A percentile compares a stretch with the other conserved stretches of the same genome.
These are phyloP conservation scores for Fusarium zealandicum DNA, from an alignment of 2,329 filamentous ascomycete species.

Conservation along the genomic window DNA sequence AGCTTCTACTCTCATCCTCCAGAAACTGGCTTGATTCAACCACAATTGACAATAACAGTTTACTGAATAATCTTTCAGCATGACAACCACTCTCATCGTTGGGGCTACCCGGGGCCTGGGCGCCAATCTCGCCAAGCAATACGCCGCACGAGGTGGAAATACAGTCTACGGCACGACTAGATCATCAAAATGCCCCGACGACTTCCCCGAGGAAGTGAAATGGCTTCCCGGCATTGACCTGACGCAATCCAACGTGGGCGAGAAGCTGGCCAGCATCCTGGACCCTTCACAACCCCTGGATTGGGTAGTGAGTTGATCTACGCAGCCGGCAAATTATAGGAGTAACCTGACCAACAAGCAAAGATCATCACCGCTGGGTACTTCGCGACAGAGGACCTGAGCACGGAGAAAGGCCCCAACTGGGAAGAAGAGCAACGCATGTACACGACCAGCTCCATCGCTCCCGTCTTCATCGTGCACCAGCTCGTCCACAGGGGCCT, in stretches of 20 bases:
- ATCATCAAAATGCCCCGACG: constrained; percentile 52
- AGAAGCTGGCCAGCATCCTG: constrained; percentile 56
- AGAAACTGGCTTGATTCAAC: neutral
- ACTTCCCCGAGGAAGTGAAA: constrained; percentile 52
- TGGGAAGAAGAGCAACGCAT: constrained; percentile 73
- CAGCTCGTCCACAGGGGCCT: constrained; percentile 63
- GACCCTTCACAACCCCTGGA: constrained; percentile 49
- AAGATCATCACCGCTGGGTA: constrained; percentile 73
- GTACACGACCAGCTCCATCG: constrained; percentile 72
- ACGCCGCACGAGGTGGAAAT: constrained; percentile 56
- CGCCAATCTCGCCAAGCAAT: constrained; percentile 64
- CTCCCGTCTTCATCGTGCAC: constrained; percentile 71
- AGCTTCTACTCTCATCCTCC: neutral
- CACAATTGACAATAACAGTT: neutral
- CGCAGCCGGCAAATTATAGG: neutral
- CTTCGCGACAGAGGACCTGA: constrained; percentile 71
- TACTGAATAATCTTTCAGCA: constrained; percentile 32
- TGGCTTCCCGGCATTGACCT: constrained; percentile 69
- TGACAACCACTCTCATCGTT: constrained; percentile 65
- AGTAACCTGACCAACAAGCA: constrained; percentile 21
- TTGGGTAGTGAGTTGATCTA: constrained; percentile 49
- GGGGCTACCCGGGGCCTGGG: constrained; percentile 75
- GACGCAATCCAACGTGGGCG: constrained; percentile 54
- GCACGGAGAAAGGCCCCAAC: constrained; percentile 61
- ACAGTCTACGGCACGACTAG: constrained; percentile 68